Evolutionary conservation across 495 filamentous ascomycete genomes (phyloP).

Genomic region (Acidomyces sp.): DNA sequence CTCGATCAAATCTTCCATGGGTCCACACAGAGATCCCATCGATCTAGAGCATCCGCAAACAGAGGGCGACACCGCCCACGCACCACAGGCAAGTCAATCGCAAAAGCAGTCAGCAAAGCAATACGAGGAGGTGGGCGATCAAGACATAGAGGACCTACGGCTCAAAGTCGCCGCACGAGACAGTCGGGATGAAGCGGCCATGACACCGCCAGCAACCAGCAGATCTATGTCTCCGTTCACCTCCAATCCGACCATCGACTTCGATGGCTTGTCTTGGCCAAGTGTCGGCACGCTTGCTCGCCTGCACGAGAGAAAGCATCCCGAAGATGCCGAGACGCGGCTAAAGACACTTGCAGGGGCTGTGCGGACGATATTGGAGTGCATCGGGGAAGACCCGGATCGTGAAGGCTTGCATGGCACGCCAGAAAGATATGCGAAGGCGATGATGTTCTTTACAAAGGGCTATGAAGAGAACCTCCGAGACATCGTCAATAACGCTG

Average conservation of each 20-base stretch:
- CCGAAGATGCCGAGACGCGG: slow-evolving; percentile 55
- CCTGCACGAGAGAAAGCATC: slow-evolving; percentile 19
- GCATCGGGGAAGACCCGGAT: slow-evolving; percentile 88
- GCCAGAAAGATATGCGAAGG: slow-evolving; percentile 83
- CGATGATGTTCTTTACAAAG: slow-evolving; percentile 98
- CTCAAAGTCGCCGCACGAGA: slow-evolving; percentile 43
- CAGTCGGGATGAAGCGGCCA: slow-evolving; percentile 52
- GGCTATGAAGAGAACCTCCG: slow-evolving; percentile 93
- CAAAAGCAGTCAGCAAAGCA: slow-evolving; percentile 7
- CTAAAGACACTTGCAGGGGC: slow-evolving; percentile 71
- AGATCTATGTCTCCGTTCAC: slow-evolving; percentile 40
- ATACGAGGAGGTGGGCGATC: slow-evolving; percentile 14
- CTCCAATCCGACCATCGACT: slow-evolving; percentile 59
- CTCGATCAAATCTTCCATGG: slow-evolving; percentile 20
- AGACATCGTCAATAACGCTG: slow-evolving; percentile 85
- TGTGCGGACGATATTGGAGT: slow-evolving; percentile 83
- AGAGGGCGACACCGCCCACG: slow-evolving; percentile 8
- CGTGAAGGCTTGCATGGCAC: slow-evolving; percentile 80
- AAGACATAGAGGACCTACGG: slow-evolving; percentile 13
- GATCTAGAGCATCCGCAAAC: slow-evolving; percentile 11
- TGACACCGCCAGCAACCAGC: slow-evolving; percentile 37
- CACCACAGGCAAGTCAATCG: neutral
- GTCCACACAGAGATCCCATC: slow-evolving; percentile 12
- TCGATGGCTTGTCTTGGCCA: slow-evolving; percentile 60
- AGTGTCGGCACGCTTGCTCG: slow-evolving; percentile 13